Base-by-base conservation (phyloP, 192 early-diverging fungal species). In the Anaeromyces robustus region DNA sequence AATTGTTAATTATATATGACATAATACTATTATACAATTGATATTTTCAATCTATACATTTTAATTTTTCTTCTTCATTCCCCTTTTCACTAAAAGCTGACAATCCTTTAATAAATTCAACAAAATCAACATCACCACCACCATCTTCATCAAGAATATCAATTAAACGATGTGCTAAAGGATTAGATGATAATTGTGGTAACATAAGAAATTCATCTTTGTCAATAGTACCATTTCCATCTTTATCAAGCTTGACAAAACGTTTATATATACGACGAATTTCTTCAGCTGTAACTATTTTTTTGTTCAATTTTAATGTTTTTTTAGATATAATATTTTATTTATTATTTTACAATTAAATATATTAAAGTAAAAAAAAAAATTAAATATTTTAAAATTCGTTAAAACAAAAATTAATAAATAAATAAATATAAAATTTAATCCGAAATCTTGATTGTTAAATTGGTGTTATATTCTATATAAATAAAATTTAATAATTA, bases 91-190 rank as follows among this genome's bases (percentile, higher is more conserved):
- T 96, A 82, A 99, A 99, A 2, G 94, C 96, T 83, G 93, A 94
- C 79, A 99, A 86, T 1, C 97, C 98, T 14, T 89, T 90, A 80
- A 99, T 96, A 84, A 99, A 99, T 89, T 99, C 97, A 82, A 95
- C 95, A 87, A 99, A 99, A 86, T 99, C 96, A 0, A 99, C 94
- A 85, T 99, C 97, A 78, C 98, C 98, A 77, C 95, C 94, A 78
- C 97, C 98, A 86, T 99, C 98, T 43, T 92, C 92, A 86, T 99
- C 98, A 84, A 99, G 97, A 81, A 98, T 97, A 83, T 94, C 95
- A 85, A 99, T 94, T 81, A 99, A 88, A 32, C 98, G 92, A 30
- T 94, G 93, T 14, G 96, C 97, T 29, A 99, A 90, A 59, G 98
- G 98, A 87, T 99, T 99, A 88, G 90, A 95, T 30, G 98, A 95